These are phyloP conservation scores for Scutellaria minor DNA, from an alignment of 257 asterid genomes.

Conservation along the genomic window DNA sequence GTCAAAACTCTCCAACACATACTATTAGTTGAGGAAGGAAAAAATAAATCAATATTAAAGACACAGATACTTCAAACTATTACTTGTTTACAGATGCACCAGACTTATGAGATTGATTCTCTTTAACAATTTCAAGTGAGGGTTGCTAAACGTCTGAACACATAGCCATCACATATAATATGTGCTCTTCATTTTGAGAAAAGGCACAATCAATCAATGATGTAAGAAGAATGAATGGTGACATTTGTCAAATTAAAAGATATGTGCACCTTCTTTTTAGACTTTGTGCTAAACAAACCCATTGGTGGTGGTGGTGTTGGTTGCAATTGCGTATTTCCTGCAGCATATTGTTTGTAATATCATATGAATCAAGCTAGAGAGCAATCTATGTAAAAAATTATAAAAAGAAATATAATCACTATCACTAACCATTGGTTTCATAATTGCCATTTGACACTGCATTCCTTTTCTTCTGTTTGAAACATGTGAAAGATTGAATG, in stretches of 20 bases:
- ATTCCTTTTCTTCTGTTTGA: constrained; percentile 44
- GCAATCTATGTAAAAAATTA: background rate
- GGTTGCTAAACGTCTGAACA: constrained; percentile 16
- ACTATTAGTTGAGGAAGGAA: constrained; percentile 3
- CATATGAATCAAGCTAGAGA: constrained; percentile 21
- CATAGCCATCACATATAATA: constrained; percentile 7
- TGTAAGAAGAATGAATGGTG: background rate
- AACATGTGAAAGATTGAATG: constrained; percentile 31
- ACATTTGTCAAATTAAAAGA: background rate
- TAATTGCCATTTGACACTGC: constrained; percentile 40
- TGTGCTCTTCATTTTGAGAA: background rate
- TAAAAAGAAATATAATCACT: constrained; percentile 5
- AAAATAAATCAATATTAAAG: background rate
- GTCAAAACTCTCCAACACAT: background rate
- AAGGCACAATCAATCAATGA: background rate
- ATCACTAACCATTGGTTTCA: constrained; percentile 58
- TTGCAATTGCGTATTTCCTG: constrained; percentile 54
- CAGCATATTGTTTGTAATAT: constrained; percentile 26
- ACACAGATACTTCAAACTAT: background rate
- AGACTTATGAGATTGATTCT: background rate
- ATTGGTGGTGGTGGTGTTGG: constrained; percentile 46
- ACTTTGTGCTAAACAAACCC: constrained; percentile 53
- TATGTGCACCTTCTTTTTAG: constrained; percentile 66
- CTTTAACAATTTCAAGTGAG: constrained; percentile 3
- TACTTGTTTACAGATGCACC: background rate